Percentiles rank a stretch among this genome's conserved stretches.
Evolutionary conservation across 2,329 filamentous ascomycete genomes (phyloP).

Genomic region (Coniochaeta sp.): DNA sequence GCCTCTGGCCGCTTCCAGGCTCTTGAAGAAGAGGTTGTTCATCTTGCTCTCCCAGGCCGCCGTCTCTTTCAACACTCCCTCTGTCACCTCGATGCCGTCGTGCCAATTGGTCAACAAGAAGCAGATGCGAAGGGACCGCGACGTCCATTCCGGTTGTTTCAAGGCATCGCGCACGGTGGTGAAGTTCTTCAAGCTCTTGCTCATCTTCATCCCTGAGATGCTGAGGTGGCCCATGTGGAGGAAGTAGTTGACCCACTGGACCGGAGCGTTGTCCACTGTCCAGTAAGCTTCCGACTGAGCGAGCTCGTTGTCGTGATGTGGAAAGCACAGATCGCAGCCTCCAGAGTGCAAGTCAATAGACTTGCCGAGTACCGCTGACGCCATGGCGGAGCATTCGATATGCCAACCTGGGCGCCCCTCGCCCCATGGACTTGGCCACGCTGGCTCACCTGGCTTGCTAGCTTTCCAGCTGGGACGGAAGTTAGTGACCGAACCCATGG

Average conservation of each 20-base stretch:
- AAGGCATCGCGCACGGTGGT: conserved; percentile 63
- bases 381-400: conserved; percentile 70
- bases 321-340: conserved; percentile 54
- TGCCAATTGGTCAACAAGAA: conserved; percentile 64
- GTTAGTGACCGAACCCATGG: not conserved
- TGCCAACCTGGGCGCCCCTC: conserved; percentile 65
- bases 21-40: conserved; percentile 36
- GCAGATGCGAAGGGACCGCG: conserved; percentile 58
- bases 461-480: conserved; percentile 36
- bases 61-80: conserved; percentile 52
- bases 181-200: conserved; percentile 67
- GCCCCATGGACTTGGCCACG: conserved; percentile 61
- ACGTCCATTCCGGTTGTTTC: conserved; percentile 54
- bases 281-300: conserved; percentile 68
- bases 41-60: conserved; percentile 58
- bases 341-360: conserved; percentile 67
- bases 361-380: conserved; percentile 55
- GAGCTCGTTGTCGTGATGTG: conserved; percentile 54
- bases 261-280: conserved; percentile 28
- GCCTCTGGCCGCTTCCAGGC: conserved; percentile 14
- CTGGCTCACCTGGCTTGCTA: conserved; percentile 39
- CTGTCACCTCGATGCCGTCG: conserved; percentile 63
- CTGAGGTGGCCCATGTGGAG: conserved; percentile 63
- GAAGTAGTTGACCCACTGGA: conserved; percentile 71
- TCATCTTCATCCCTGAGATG: conserved; percentile 66